phyloP scores from a whole-genome alignment of 148 eudicot species.

The Arbutus unedo region DNA sequence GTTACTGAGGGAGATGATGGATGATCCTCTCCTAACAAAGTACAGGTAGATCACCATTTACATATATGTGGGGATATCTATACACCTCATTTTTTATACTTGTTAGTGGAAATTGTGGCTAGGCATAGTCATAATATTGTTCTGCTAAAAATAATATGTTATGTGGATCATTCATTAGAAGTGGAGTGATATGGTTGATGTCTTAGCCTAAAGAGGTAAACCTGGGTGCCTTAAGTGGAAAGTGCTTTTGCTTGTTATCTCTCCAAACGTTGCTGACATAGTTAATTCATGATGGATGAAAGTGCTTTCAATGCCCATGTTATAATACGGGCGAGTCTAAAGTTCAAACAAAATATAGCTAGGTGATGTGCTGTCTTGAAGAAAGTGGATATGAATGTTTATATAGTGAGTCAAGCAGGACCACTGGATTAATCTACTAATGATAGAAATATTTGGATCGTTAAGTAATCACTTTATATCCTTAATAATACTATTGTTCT shows the following conservation, averaged over 20 bases:
- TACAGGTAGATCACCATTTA: constrained; percentile 51
- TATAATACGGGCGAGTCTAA: neutral
- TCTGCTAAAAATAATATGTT: neutral
- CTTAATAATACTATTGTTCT: neutral
- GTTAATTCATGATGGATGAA: neutral
- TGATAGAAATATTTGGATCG: neutral
- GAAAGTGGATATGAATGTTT: neutral
- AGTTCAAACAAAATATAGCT: neutral
- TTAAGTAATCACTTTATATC: neutral
- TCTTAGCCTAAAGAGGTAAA: constrained; percentile 7
- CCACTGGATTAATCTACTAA: neutral
- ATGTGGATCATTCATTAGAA: neutral
- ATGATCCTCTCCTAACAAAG: constrained; percentile 88
- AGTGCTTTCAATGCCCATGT: neutral
- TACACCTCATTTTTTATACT: neutral
- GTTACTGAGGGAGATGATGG: constrained; percentile 96
- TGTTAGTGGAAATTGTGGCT: neutral
- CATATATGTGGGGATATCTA: neutral
- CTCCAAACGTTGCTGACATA: neutral
- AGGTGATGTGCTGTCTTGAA: neutral
- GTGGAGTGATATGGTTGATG: neutral
- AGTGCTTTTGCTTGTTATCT: neutral
- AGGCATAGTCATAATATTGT: neutral
- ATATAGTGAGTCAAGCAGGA: neutral
- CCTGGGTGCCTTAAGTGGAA: neutral